Evolutionary conservation across 2,329 filamentous ascomycete species (phyloP).

Genomic region (Aspergillus sp.): DNA sequence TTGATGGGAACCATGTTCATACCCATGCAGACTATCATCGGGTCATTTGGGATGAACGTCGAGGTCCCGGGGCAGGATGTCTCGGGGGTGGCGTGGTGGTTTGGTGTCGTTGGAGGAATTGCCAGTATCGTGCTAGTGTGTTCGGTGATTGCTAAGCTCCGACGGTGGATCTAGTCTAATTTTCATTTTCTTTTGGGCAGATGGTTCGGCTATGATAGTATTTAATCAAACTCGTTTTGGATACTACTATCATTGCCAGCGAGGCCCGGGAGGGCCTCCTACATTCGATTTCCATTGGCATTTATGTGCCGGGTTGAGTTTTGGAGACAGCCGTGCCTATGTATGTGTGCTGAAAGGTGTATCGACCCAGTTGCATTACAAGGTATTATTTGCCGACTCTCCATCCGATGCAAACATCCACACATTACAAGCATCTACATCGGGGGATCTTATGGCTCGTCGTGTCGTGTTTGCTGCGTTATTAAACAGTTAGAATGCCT

Average conservation of each 20-base stretch:
- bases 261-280: too few species aligned
- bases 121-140: constrained; percentile 20
- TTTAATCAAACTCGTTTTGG: too few species aligned
- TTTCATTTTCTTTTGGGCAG: too few species aligned
- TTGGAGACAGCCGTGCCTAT: too few species aligned
- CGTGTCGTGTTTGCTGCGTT: not conserved
- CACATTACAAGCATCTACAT: not conserved
- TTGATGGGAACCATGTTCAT: constrained; percentile 84
- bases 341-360: too few species aligned
- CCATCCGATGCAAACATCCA: not conserved
- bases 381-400: not conserved
- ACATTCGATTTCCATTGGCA: too few species aligned
- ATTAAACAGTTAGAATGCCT: not conserved
- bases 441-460: not conserved
- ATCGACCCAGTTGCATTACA: too few species aligned
- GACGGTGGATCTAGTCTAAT: constrained; percentile 6
- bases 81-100: constrained; percentile 31
- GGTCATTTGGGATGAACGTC: constrained; percentile 41
- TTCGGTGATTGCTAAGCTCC: constrained; percentile 25
- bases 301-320: too few species aligned
- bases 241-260: too few species aligned
- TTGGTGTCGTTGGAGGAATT: constrained; percentile 34
- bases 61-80: constrained; percentile 27
- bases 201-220: too few species aligned
- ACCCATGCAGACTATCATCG: constrained; percentile 77